Evolutionary conservation across 2,329 filamentous ascomycete genomes (phyloP), one percentile per base, ranked within the genome.

Genomic region (Fusarium armeniacum): DNA sequence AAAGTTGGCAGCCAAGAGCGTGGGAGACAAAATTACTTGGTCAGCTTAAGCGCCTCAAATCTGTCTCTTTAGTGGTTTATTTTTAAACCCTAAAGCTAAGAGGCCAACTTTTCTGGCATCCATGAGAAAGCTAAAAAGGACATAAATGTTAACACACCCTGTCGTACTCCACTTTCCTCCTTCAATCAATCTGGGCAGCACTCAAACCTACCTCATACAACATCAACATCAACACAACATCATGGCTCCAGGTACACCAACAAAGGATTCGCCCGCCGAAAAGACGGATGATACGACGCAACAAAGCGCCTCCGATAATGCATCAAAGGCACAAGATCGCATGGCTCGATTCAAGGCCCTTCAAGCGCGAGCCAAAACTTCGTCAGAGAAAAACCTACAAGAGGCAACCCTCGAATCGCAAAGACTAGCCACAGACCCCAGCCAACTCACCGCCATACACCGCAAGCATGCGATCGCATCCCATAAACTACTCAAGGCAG

Each of bases 401-500:
- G 94, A 94, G 79, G 93, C 93, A 10, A 91, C 91, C 32, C 89
- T 90, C 50, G 94, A 97, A 82, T 91, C 93, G 18, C 91, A 94
- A 76, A 90, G 93, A 43, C 84, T 94, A 52, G 87, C 91, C 5
- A 90, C 90, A 28, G 93, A 97, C 77, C 92, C 93, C 7, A 87
- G 87, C 5, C 87, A 95, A 66, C 87, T 98, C 50, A 89, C 89
- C 2, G 87, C 92, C 2, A 83, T 98, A n/a, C 90, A 91, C 69
- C 92, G 94, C 67, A 93, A 94, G 76, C 92, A 93, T 75, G 94
- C 93, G 58, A 90, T 96, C 71, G 95, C 96, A 22, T 90, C 91
- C 8, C 93, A 98, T 79, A 99, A 98, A 77, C 88, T 99, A 0
- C 86, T 98, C 44, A 97, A 97, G 83, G 93, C 94, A 6, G 94